Evolutionary conservation across 108 stramenopile species (phyloP), one percentile per base, ranked within the genome.

Genomic region (Conticribra guillardii): DNA sequence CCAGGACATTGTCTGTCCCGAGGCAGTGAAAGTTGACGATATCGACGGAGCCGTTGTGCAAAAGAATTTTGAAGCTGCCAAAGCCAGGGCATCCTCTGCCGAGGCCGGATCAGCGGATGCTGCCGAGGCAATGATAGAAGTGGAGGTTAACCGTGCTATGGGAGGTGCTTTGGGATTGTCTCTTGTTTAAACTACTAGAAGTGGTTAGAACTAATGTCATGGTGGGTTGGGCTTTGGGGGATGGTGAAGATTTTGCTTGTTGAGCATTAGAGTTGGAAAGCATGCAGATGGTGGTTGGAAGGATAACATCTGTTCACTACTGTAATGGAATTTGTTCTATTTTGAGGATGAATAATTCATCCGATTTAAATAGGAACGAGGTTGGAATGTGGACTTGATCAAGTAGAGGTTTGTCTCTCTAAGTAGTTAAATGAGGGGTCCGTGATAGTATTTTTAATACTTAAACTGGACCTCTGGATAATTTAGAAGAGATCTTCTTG

Each of bases 1-100:
- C 8, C 74, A 96, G 92, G 98, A 99, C 64, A 88, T 99, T 60
- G 79, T 95, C 28, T 96, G 95, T 67, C 95, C 96, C 54, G 98
- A 99, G 75, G 97, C 96, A 50, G 97, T 97, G 45, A 94, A 94
- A 69, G 60, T 99, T 27, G 97, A 97, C 68, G 98, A 99, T 62
- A 67, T 99, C 46, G 98, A 99, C 71, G 61, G 80, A 18, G 72
- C 82, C 28, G 96, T 89, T 55, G 90, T 97, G 11, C 57, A 83
- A 37, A 71, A 79, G 28, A 82, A 84, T 67, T 93, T 80, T 66
- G 93, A 91, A 37, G 86, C 87, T 18, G 92, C 94, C 71, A 96
- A 93, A 77, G 60, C 77, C 14, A 84, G 85, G 32, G 88, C 67
- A 68, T 83, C 81, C 0, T 52, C 90, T 3, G 93, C 95, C 16